Evolutionary conservation across 192 early-diverging fungal species (phyloP).

Genomic region (Podila epicladia): DNA sequence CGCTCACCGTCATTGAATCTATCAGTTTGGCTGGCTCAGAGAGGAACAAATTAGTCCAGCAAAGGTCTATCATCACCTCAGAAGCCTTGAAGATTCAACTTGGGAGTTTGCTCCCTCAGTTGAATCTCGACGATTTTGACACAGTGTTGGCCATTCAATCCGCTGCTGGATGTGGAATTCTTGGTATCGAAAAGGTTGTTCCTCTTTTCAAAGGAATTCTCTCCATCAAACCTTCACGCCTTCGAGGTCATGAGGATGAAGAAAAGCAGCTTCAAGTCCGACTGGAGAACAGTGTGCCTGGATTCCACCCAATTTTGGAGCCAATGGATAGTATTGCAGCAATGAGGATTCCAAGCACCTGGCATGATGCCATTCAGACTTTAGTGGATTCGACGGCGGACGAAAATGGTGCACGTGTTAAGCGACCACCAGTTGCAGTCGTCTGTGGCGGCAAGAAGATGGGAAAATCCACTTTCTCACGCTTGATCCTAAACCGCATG

Average conservation of each 20-base stretch:
- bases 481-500: constrained; percentile 80
- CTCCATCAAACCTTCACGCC: constrained; percentile 30
- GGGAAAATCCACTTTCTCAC: constrained; percentile 93
- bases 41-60: constrained; percentile 11
- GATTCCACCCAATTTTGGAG: constrained; percentile 62
- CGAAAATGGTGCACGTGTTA: constrained; percentile 19
- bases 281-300: constrained; percentile 32
- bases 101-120: not conserved
- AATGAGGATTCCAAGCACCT: constrained; percentile 16
- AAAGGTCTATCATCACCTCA: not conserved
- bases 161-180: constrained; percentile 55
- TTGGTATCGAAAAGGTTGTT: constrained; percentile 54
- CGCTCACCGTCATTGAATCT: constrained; percentile 54
- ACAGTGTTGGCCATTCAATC: constrained; percentile 52
- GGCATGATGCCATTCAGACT: constrained; percentile 26
- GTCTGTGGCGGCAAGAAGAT: constrained; percentile 83
- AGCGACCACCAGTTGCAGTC: constrained; percentile 61
- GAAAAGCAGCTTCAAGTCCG: constrained; percentile 15
- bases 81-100: constrained; percentile 19
- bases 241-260: constrained; percentile 11
- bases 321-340: constrained; percentile 22
- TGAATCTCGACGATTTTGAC: constrained; percentile 24
- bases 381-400: constrained; percentile 16
- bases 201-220: constrained; percentile 63
- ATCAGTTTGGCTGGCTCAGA: constrained; percentile 7